Conservation (phyloP, 345 rosid genomes). For the Pelargonium nanum region DNA sequence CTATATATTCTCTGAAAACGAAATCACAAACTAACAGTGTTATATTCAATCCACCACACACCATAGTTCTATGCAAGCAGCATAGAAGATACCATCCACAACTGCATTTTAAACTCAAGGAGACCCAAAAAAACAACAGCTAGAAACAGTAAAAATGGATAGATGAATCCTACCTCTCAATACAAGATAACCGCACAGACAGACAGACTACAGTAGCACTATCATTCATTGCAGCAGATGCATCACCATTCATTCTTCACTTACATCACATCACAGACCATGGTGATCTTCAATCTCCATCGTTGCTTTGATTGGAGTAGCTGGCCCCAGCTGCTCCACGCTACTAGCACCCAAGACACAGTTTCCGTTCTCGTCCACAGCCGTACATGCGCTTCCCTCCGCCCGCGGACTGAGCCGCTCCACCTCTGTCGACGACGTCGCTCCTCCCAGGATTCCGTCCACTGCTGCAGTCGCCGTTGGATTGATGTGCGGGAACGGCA, state of each 20-base stretch:
- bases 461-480: slow-evolving; percentile 7
- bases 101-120: no score
- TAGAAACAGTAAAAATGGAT: no score
- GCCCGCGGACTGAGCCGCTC: background rate
- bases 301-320: background rate
- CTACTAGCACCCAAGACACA: background rate
- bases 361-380: slow-evolving; percentile 6
- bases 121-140: no score
- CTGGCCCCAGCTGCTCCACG: background rate
- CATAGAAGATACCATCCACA: no score
- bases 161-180: no score
- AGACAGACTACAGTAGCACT: no score
- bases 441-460: background rate
- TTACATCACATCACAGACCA: background rate
- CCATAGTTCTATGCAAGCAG: no score
- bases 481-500: slow-evolving; percentile 20
- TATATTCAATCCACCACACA: no score
- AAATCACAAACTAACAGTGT: no score
- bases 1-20: no score
- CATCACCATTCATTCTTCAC: background rate
- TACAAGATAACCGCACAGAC: no score
- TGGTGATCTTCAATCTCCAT: background rate
- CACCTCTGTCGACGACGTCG: background rate
- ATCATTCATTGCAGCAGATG: no score
- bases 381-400: background rate